Evolutionary conservation across 1,284 basidiomycete species (phyloP), one percentile per base, ranked within the genome.

Genomic region (Cutaneotrichosporon mucoides): DNA sequence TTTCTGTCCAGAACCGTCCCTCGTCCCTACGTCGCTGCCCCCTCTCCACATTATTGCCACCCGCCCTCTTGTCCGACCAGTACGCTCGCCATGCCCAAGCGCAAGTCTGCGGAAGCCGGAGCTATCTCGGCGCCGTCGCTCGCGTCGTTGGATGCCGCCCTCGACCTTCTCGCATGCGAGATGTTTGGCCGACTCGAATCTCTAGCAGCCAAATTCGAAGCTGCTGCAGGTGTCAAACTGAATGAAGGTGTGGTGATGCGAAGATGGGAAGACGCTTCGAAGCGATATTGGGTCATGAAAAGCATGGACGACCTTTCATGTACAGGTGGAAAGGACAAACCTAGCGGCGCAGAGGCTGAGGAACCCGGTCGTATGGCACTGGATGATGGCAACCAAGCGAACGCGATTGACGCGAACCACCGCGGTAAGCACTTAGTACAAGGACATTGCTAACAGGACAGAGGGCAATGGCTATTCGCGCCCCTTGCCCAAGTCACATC

Each of bases 211-310:
- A 73, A 72, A 49, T 76, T 75, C 40, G 73, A 76, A 52, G 33
- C 59, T 5, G 70, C 72, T 1, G 71, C 72, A 2, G 71, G 68
- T 3, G 64, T 73, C 24, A 69, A 72, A 53, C 66, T 76, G 13
- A 68, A 71, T 11, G 69, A 73, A 35, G 72, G 73, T 0, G 70
- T 73, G 6, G 62, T 70, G 33, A 66, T 67, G 51, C 56, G 56
- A 2, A 44, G 75, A 36, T 76, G 73, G 73, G 73, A 76, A 11
- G 75, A 76, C 50, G 75, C 73, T 3, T 68, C 72, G 35, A 75
- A 72, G 60, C 48, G 75, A 41, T 75, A 73, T 53, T 70, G 67
- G 68, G 67, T 75, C 13, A 76, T 75, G 70, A 73, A 71, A 63
- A 68, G 72, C 47, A 71, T 76, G 67, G 69, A 73, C 40, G 72